A percentile compares a stretch with the other conserved stretches of the same genome.
Evolutionary conservation across 345 rosid species (phyloP).

Genomic region (Populus deltoides): DNA sequence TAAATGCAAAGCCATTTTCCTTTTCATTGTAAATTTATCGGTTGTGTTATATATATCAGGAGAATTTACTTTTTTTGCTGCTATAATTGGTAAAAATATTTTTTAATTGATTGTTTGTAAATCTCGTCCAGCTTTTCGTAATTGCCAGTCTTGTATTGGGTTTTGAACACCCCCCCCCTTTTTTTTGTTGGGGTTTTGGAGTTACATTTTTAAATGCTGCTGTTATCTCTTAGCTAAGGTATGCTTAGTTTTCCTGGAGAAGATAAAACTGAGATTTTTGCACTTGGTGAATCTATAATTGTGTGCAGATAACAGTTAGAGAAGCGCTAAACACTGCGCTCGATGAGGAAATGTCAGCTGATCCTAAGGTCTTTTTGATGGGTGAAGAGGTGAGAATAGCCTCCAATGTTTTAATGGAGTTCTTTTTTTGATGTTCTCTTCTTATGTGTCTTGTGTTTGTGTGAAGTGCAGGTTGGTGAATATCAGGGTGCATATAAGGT

Average conservation of each 20-base stretch:
- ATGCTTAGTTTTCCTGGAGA: not conserved
- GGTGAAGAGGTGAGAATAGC: conserved; percentile 76
- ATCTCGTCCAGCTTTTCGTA: not conserved
- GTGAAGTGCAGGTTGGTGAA: conserved; percentile 77
- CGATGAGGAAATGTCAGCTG: conserved; percentile 95
- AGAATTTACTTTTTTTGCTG: not conserved
- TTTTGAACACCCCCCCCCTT: not conserved
- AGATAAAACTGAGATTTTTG: not conserved
- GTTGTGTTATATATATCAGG: not conserved
- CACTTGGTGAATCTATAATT: not conserved
- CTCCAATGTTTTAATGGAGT: not conserved
- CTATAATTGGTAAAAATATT: not conserved
- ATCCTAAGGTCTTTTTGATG: conserved; percentile 83
- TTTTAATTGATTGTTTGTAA: not conserved
- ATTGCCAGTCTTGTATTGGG: not conserved
- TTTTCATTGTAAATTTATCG: not conserved
- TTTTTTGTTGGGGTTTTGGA: not conserved
- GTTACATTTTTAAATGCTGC: not conserved
- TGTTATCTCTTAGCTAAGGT: not conserved
- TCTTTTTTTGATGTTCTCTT: not conserved
- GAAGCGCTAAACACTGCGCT: conserved; percentile 84
- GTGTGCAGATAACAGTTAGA: conserved; percentile 66
- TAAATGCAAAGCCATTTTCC: conserved; percentile 6
- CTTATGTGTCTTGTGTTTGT: conserved; percentile 1
- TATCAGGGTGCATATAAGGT: conserved; percentile 99